Evolutionary conservation across 768 basidiomycete genomes (phyloP).

Genomic region (Lyophyllum atratum): DNA sequence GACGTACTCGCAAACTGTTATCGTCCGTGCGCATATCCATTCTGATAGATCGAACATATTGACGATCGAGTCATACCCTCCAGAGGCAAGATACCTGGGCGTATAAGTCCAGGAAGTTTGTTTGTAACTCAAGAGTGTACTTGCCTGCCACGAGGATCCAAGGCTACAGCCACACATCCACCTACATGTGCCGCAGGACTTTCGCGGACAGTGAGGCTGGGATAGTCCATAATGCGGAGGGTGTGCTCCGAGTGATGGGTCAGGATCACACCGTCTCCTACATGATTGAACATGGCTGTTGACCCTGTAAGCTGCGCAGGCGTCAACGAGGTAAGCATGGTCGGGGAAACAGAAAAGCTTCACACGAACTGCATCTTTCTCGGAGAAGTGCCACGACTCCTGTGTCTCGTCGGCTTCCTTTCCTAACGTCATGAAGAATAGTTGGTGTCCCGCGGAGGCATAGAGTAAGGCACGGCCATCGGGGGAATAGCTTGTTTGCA

Average conservation of each 20-base stretch:
- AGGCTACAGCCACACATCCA: slow-evolving; percentile 73
- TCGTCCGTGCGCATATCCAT: slow-evolving; percentile 79
- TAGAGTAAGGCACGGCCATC: slow-evolving; percentile 70
- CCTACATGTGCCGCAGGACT: slow-evolving; percentile 76
- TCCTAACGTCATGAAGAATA: slow-evolving; percentile 62
- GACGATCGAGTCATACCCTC: slow-evolving; percentile 81
- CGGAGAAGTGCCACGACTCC: slow-evolving; percentile 46
- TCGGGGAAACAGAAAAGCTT: background rate
- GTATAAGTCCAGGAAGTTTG: slow-evolving; percentile 1
- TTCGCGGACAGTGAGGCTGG: slow-evolving; percentile 58
- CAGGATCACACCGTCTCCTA: slow-evolving; percentile 70
- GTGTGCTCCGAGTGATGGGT: slow-evolving; percentile 65
- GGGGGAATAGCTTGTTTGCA: slow-evolving; percentile 70
- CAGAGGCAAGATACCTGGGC: slow-evolving; percentile 74
- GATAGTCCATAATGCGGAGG: slow-evolving; percentile 71
- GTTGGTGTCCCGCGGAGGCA: slow-evolving; percentile 57
- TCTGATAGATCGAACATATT: slow-evolving; percentile 80
- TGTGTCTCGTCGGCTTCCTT: slow-evolving; percentile 53
- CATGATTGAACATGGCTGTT: slow-evolving; percentile 75
- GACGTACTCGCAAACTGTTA: slow-evolving; percentile 79
- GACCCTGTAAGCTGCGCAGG: slow-evolving; percentile 50
- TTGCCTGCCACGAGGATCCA: slow-evolving; percentile 79
- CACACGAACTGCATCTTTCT: slow-evolving; percentile 49
- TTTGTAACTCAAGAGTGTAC: slow-evolving; percentile 5
- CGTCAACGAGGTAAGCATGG: slow-evolving; percentile 1